phyloP scores from a whole-genome alignment of 129 eudicot genomes.

The Arctium minus region DNA sequence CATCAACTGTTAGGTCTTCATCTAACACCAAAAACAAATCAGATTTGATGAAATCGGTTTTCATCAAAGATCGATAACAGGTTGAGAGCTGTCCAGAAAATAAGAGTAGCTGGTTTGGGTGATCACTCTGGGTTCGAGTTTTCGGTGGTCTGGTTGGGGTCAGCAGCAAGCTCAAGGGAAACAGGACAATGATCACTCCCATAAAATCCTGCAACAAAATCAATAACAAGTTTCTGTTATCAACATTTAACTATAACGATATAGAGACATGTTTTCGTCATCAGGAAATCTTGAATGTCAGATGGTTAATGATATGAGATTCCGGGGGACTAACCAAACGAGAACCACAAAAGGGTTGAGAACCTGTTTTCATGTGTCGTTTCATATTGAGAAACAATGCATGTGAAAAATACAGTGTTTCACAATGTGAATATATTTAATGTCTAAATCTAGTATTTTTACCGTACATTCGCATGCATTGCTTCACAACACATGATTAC shows the following conservation, averaged over 20 bases:
- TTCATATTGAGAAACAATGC: too few relatives aligned
- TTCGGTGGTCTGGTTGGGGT: constrained; percentile 11
- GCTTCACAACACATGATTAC: too few relatives aligned
- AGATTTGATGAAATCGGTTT: constrained; percentile 4
- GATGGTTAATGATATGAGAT: too few relatives aligned
- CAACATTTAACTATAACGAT: background rate
- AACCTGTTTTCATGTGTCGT: too few relatives aligned
- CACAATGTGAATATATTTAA: too few relatives aligned
- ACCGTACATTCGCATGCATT: too few relatives aligned
- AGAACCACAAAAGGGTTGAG: too few relatives aligned
- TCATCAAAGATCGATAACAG: background rate
- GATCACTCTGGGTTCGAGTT: constrained; percentile 11
- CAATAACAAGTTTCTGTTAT: background rate
- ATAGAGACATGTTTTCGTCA: background rate
- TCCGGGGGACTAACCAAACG: too few relatives aligned
- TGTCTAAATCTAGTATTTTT: too few relatives aligned
- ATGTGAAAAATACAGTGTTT: too few relatives aligned
- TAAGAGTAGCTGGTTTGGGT: background rate
- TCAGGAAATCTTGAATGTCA: too few relatives aligned
- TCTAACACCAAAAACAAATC: background rate
- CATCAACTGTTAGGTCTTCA: background rate
- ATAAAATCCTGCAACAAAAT: constrained; percentile 64
- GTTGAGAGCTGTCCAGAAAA: background rate
- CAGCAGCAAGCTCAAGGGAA: constrained; percentile 69
- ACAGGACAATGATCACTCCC: constrained; percentile 98